Evolutionary conservation across 768 basidiomycete genomes (phyloP).

Genomic region (Coprinopsis marcescibilis): DNA sequence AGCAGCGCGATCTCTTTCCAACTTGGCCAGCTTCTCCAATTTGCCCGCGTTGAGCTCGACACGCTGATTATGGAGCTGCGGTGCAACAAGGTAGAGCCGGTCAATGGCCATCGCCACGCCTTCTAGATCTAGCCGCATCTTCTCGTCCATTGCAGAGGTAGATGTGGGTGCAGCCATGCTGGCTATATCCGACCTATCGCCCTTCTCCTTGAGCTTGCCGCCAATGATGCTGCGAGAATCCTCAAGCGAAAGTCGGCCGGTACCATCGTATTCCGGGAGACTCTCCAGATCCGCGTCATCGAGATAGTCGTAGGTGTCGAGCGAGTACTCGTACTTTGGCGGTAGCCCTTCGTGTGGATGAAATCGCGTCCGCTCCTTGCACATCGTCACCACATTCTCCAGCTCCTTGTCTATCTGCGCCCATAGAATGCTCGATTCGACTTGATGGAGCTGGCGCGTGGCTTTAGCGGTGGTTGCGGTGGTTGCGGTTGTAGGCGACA

Average conservation of each 20-base stretch:
- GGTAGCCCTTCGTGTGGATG: constrained; percentile 34
- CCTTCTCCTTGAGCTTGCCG: constrained; percentile 25
- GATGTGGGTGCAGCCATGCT: constrained; percentile 21
- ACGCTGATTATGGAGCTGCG: constrained; percentile 87
- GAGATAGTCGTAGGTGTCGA: constrained; percentile 49
- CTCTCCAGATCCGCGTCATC: constrained; percentile 33
- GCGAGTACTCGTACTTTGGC: constrained; percentile 45
- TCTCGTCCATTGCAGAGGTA: constrained; percentile 71
- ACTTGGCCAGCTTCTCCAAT: constrained; percentile 62
- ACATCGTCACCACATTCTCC: constrained; percentile 61
- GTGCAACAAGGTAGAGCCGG: constrained; percentile 76
- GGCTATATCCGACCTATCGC: constrained; percentile 18
- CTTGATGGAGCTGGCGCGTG: constrained; percentile 38
- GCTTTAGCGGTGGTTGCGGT: too few species aligned
- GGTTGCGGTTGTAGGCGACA: background rate
- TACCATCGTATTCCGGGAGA: constrained; percentile 53
- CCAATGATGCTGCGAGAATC: background rate
- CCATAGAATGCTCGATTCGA: constrained; percentile 70
- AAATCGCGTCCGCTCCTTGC: constrained; percentile 48
- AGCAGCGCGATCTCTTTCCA: constrained; percentile 61
- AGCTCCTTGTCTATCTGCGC: constrained; percentile 67
- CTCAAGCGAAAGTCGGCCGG: constrained; percentile 31
- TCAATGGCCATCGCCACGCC: constrained; percentile 85
- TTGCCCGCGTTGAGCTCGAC: constrained; percentile 80
- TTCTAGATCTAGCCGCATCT: constrained; percentile 83